Evolutionary conservation across 83 land plant genomes (phyloP).

Genomic region (Isoetes engelmannii): DNA sequence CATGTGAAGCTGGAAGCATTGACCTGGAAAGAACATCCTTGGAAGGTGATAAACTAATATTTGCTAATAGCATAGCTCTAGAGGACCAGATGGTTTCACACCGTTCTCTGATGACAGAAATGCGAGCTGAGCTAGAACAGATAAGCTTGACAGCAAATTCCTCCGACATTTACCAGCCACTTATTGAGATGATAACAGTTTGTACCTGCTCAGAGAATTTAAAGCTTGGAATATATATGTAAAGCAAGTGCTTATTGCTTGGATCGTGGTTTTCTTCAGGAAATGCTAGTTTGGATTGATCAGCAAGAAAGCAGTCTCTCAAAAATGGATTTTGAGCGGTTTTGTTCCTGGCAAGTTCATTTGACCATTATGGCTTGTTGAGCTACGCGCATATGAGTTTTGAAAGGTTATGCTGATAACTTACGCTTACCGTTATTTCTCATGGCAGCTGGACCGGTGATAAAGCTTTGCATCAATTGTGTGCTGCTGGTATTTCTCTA

Average conservation of each 20-base stretch:
- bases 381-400: too few species aligned
- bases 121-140: slow-evolving; percentile 63
- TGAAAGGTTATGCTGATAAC: not conserved
- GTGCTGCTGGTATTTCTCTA: slow-evolving; percentile 64
- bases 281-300: slow-evolving; percentile 59
- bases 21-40: slow-evolving; percentile 67
- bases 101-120: slow-evolving; percentile 32
- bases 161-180: slow-evolving; percentile 48
- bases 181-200: slow-evolving; percentile 80
- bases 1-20: slow-evolving; percentile 88
- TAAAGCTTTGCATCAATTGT: slow-evolving; percentile 61
- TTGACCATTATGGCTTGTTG: not conserved
- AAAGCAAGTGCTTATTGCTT: not conserved
- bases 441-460: slow-evolving; percentile 77
- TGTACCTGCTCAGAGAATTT: not conserved
- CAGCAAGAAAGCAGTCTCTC: slow-evolving; percentile 42
- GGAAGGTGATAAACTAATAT: slow-evolving; percentile 39
- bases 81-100: slow-evolving; percentile 6
- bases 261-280: slow-evolving; percentile 40
- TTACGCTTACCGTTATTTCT: not conserved
- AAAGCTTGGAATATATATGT: not conserved
- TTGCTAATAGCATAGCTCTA: not conserved
- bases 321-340: slow-evolving; percentile 73
- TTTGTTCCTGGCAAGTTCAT: slow-evolving; percentile 42
- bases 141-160: slow-evolving; percentile 33